Evolutionary conservation across 352 stramenopile species (phyloP), one percentile per base, ranked within the genome.

Genomic region (Globisporangium echinulatum): DNA sequence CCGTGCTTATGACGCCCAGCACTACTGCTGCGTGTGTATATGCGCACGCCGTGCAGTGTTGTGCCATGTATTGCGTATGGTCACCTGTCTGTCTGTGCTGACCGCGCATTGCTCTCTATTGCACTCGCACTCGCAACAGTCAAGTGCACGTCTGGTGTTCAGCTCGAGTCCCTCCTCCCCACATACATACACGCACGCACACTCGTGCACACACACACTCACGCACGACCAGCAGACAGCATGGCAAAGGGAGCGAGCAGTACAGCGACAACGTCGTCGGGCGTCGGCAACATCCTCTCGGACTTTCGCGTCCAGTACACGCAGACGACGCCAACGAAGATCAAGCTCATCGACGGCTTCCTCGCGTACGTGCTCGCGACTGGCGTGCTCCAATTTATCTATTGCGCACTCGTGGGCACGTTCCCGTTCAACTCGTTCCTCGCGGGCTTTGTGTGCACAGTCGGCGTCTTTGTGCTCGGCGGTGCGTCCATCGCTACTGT

Each of bases 351-450:
- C 63, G 88, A 97, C 70, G 82, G 85, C 54, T 97, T 96, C 67
- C 82, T 97, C 17, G 85, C 78, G 58, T 97, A 96, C 70, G 84
- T 95, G 55, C 67, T 96, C 58, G 74, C 77, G 36, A 96, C 88
- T 55, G 88, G 87, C 56, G 75, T 93, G 54, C 82, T 94, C 58
- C 87, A 97, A 79, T 95, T 96, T 82, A 75, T 96, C 68, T 97
- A 97, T 84, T 96, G 87, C 72, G 54, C 77, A 59, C 70, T 96
- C 50, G 88, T 97, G 13, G 88, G 88, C 56, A 96, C 72, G 40
- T 97, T 96, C 72, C 88, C 88, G 33, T 97, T 97, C 76, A 97
- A 97, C 72, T 97, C 88, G 65, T 97, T 97, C 69, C 74, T 97
- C 43, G 88, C 88, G 15, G 87, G 87, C 60, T 95, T 97, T 57